Evolutionary conservation across 2,329 filamentous ascomycete genomes (phyloP).

Genomic region (Pleomassaria siparia): DNA sequence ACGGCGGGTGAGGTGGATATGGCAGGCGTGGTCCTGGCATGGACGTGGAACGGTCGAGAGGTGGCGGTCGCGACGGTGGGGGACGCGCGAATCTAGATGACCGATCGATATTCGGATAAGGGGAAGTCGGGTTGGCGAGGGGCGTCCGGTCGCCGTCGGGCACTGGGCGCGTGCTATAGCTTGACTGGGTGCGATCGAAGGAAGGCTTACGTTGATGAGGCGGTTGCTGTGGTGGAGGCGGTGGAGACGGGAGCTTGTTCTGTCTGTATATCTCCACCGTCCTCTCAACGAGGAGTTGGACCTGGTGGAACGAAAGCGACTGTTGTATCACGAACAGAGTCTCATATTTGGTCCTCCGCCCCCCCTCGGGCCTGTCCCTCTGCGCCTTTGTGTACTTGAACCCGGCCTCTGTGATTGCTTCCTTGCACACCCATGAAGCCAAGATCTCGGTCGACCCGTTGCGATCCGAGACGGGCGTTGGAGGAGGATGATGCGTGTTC

Average conservation of each 20-base stretch:
- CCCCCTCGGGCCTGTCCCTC: conserved; percentile 32
- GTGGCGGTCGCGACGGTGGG: conserved; percentile 17
- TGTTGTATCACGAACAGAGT: conserved; percentile 39
- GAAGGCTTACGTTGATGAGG: conserved; percentile 21
- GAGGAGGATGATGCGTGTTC: conserved; percentile 31
- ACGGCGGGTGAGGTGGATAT: conserved; percentile 16
- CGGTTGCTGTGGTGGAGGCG: conserved; percentile 12
- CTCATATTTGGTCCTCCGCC: conserved; percentile 38
- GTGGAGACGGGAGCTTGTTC: conserved; percentile 17
- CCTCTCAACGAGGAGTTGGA: conserved; percentile 41
- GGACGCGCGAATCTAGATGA: neutral
- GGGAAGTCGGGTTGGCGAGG: conserved; percentile 16
- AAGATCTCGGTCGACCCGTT: conserved; percentile 40
- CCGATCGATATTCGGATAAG: conserved; percentile 9
- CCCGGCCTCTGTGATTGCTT: conserved; percentile 39
- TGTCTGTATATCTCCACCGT: conserved; percentile 41
- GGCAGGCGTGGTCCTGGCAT: conserved; percentile 21
- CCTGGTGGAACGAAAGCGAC: conserved; percentile 37
- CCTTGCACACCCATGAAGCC: conserved; percentile 42
- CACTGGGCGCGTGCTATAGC: conserved; percentile 5
- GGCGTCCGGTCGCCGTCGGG: conserved; percentile 32
- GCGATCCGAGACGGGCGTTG: conserved; percentile 30
- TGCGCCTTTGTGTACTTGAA: conserved; percentile 33
- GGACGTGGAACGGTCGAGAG: conserved; percentile 29
- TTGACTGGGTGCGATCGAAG: conserved; percentile 21